phyloP scores from a whole-genome alignment of 768 basidiomycete genomes.

The Galerina sulciceps region DNA sequence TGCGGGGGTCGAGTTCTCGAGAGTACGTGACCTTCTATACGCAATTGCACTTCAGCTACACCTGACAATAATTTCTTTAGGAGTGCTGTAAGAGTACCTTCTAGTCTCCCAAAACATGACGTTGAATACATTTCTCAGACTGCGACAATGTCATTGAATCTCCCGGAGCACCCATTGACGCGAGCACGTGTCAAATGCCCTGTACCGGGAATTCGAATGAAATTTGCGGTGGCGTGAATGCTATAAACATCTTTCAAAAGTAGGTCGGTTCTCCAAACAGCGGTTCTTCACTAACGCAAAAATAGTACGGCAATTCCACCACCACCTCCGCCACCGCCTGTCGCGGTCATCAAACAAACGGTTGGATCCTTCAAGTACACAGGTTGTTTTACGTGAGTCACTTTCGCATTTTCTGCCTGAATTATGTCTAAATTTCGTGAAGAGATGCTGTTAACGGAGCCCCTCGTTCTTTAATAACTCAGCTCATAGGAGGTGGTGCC shows the following conservation, averaged over 20 bases:
- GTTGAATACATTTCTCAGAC: not conserved
- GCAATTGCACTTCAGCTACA: not conserved
- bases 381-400: conserved; percentile 17
- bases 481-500: conserved; percentile 11
- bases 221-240: conserved; percentile 5
- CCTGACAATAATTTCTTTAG: not conserved
- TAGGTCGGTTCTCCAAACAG: not conserved
- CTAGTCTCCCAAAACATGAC: not conserved
- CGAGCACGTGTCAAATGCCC: conserved; percentile 2
- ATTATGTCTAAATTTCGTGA: too few relatives aligned
- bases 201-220: conserved; percentile 3
- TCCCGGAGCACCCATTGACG: not conserved
- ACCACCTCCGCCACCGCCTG: not conserved
- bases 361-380: conserved; percentile 15
- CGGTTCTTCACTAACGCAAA: not conserved
- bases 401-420: not conserved
- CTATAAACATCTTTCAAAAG: conserved; percentile 6
- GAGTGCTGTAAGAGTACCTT: conserved; percentile 5
- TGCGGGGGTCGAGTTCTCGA: conserved; percentile 65
- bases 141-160: conserved; percentile 10
- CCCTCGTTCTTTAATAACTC: conserved; percentile 9
- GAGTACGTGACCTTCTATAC: conserved; percentile 9
- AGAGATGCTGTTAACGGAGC: conserved; percentile 17
- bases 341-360: conserved; percentile 10
- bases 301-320: not conserved